Evolutionary conservation across 2,329 filamentous ascomycete genomes (phyloP).

Genomic region (Aspergillus pseudoterreus): DNA sequence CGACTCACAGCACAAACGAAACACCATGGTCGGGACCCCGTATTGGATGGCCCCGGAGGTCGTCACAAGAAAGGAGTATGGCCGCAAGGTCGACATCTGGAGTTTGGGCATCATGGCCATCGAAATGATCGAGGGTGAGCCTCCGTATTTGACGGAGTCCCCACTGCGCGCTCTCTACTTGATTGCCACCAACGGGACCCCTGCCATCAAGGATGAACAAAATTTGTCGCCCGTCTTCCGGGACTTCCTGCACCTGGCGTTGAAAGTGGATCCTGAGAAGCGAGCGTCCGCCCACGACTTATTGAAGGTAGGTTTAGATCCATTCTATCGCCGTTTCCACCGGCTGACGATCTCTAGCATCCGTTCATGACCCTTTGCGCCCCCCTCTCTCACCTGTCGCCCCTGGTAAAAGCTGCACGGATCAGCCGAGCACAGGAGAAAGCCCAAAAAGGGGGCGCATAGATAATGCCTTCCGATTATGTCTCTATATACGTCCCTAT

Average conservation of each 20-base stretch:
- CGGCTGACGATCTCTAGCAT: conserved; percentile 51
- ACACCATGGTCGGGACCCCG: conserved; percentile 97
- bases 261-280: conserved; percentile 97
- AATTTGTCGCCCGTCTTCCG: conserved; percentile 76
- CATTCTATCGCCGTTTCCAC: not conserved
- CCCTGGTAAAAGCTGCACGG: conserved; percentile 80
- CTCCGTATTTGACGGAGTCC: conserved; percentile 92
- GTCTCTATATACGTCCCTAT: conserved; percentile 24
- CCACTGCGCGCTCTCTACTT: conserved; percentile 89
- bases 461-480: conserved; percentile 15
- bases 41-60: conserved; percentile 99
- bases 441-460: conserved; percentile 58
- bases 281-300: conserved; percentile 91
- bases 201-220: conserved; percentile 88
- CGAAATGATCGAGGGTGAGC: conserved; percentile 99
- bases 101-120: conserved; percentile 98
- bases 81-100: conserved; percentile 98
- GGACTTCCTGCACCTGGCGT: conserved; percentile 86
- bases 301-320: conserved; percentile 65
- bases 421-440: conserved; percentile 83
- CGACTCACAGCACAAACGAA: conserved; percentile 93
- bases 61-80: conserved; percentile 95
- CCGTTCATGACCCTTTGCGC: conserved; percentile 76
- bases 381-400: conserved; percentile 72
- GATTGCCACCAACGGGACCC: conserved; percentile 95